phyloP scores from a whole-genome alignment of 257 asterid species.

The Scutellaria barbata region DNA sequence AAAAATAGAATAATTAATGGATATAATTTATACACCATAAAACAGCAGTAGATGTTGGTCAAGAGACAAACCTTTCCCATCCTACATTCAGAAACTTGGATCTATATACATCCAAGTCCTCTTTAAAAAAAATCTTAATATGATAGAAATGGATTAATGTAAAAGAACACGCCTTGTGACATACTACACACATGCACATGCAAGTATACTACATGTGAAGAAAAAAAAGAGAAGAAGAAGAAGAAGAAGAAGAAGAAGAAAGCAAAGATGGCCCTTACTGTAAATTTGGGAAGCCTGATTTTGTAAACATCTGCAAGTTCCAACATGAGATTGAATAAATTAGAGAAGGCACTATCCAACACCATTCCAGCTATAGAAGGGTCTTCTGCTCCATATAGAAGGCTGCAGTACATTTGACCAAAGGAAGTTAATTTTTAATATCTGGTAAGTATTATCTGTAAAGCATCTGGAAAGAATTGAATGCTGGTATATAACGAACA shows the following conservation, averaged over 20 bases:
- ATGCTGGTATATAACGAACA: neutral
- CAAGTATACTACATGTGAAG: constrained; percentile 1
- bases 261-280: constrained; percentile 50
- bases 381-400: constrained; percentile 97
- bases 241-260: no score
- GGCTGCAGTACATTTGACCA: constrained; percentile 60
- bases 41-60: constrained; percentile 8
- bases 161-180: constrained; percentile 2
- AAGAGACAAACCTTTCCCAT: neutral
- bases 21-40: neutral
- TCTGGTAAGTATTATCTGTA: constrained; percentile 18
- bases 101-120: neutral
- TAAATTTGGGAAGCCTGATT: constrained; percentile 90
- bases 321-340: constrained; percentile 91
- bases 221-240: no score
- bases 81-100: neutral
- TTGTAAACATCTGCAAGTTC: constrained; percentile 95
- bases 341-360: constrained; percentile 97
- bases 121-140: neutral
- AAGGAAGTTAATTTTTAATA: constrained; percentile 25
- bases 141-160: neutral
- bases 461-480: constrained; percentile 19
- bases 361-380: constrained; percentile 99
- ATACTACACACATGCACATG: neutral
- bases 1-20: neutral